Conservation (phyloP, 2,329 filamentous ascomycete genomes). For the Colletotrichum lupini region DNA sequence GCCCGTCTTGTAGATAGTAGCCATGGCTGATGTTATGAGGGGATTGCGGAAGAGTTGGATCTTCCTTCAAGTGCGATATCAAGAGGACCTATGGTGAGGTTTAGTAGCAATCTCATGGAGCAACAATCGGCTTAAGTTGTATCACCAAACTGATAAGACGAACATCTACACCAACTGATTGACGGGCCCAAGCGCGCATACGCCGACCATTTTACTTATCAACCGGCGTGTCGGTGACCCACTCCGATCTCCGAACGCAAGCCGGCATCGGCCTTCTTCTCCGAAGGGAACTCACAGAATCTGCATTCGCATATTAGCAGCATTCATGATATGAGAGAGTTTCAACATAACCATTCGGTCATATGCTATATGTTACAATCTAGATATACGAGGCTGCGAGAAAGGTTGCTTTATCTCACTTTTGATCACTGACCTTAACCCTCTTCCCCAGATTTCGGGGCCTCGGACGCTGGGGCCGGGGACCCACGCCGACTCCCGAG, state of each 20-base stretch:
- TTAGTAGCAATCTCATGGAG: neutral
- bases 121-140: neutral
- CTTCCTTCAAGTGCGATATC: neutral
- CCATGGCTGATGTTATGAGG: neutral
- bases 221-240: conserved; percentile 20
- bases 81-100: neutral
- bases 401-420: neutral
- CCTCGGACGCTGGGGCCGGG: conserved; percentile 1
- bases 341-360: neutral
- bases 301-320: too few relatives aligned
- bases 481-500: conserved; percentile 8
- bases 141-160: neutral
- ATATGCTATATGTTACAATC: too few relatives aligned
- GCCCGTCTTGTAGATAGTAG: conserved; percentile 41
- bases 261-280: conserved; percentile 21
- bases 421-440: neutral
- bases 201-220: neutral
- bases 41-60: neutral
- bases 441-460: neutral
- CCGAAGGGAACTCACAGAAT: conserved; percentile 9
- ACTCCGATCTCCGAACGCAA: conserved; percentile 31
- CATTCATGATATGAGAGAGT: neutral
- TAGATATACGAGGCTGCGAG: too few relatives aligned
- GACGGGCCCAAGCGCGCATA: conserved; percentile 4
- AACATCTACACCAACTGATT: neutral